Conservation (phyloP, 805 yeast genomes). For the Tetrapisispora nanseiensis region DNA sequence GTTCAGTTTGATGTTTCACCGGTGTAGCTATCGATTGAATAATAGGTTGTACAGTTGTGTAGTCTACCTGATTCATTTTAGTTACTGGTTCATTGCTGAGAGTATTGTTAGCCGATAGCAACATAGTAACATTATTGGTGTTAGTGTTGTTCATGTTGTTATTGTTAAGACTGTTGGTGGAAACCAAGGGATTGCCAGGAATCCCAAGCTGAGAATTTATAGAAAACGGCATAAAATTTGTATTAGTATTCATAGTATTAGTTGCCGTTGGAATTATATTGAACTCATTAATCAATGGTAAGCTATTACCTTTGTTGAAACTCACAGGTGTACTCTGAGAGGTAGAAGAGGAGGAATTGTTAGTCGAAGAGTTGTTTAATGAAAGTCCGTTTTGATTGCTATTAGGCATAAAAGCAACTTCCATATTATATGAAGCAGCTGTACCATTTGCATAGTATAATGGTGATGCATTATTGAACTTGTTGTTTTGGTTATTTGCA, state of each 20-base stretch:
- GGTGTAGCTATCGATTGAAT: slow-evolving; percentile 1
- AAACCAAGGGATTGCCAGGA: background rate
- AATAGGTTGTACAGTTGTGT: background rate
- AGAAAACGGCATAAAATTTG: slow-evolving; percentile 3
- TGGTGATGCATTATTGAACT: background rate
- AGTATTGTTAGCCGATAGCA: background rate
- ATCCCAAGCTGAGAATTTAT: background rate
- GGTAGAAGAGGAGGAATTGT: slow-evolving; percentile 9
- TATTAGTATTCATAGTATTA: slow-evolving; percentile 2
- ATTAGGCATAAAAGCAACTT: background rate
- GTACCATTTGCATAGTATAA: background rate
- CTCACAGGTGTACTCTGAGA: slow-evolving; percentile 19
- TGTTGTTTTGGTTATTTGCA: background rate
- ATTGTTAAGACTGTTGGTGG: no score
- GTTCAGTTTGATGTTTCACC: slow-evolving; percentile 13
- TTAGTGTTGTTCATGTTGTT: no score
- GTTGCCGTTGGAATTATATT: slow-evolving; percentile 13
- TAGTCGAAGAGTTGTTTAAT: background rate
- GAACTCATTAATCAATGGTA: slow-evolving; percentile 30
- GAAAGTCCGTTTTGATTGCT: background rate
- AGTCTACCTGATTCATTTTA: background rate
- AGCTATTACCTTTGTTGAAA: background rate
- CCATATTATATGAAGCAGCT: background rate
- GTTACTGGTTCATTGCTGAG: background rate
- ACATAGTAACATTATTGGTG: background rate